Evolutionary conservation across 1,284 basidiomycete species (phyloP).

Genomic region (Trametes pubescens): DNA sequence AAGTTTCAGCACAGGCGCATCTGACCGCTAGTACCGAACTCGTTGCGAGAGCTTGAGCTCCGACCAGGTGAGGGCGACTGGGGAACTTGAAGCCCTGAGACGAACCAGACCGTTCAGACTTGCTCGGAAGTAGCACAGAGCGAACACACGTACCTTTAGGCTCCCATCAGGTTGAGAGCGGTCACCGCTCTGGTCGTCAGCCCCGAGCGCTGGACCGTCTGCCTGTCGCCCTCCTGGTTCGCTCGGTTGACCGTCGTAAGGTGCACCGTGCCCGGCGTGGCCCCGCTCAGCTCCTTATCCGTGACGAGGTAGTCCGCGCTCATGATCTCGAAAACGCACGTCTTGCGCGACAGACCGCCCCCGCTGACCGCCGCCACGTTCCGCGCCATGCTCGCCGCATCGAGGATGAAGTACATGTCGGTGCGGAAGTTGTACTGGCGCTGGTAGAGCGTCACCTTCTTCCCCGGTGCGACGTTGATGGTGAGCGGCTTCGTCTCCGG

Average conservation of each 20-base stretch:
- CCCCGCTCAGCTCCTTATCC: slow-evolving; percentile 1
- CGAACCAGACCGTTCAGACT: too few species aligned
- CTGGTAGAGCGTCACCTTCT: neutral
- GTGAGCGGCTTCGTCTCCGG: neutral
- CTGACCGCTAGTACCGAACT: too few species aligned
- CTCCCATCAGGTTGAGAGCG: neutral
- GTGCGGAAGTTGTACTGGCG: neutral
- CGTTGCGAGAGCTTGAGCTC: too few species aligned
- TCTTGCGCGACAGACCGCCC: neutral
- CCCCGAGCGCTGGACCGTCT: neutral
- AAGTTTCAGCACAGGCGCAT: too few species aligned
- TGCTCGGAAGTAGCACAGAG: neutral
- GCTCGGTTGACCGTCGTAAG: neutral
- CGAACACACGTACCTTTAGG: neutral
- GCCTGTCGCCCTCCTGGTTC: neutral
- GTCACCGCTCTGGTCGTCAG: neutral
- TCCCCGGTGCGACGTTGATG: neutral
- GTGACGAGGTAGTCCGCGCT: neutral
- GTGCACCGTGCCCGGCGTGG: neutral
- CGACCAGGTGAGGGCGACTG: too few species aligned
- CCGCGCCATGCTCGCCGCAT: neutral
- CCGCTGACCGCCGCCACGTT: neutral
- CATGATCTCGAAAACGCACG: neutral
- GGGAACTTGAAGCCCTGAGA: too few species aligned
- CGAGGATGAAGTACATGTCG: neutral